Evolutionary conservation across 2,329 filamentous ascomycete genomes (phyloP).

Genomic region (Fusarium buxicola): DNA sequence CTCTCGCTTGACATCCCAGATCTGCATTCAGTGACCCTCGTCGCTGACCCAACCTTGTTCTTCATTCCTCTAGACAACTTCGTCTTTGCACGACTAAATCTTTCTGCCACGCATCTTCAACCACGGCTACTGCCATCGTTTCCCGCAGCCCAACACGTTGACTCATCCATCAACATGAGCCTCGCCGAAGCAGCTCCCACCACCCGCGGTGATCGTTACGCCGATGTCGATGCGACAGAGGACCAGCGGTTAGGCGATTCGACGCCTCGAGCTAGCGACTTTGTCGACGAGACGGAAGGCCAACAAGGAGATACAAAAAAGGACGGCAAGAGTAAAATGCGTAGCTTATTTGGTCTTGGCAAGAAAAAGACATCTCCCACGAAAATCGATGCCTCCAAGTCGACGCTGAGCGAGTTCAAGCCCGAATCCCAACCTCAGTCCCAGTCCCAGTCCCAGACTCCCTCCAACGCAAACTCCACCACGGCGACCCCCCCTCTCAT

Average conservation of each 20-base stretch:
- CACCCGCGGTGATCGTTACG: conserved; percentile 34
- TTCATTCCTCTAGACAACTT: conserved; percentile 20
- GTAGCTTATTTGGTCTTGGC: conserved; percentile 69
- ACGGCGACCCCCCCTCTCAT: conserved; percentile 50
- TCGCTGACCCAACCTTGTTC: conserved; percentile 30
- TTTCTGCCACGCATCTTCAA: background rate
- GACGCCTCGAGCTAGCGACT: conserved; percentile 50
- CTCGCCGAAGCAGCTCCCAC: conserved; percentile 45
- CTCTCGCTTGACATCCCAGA: conserved; percentile 30
- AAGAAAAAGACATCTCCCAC: conserved; percentile 64
- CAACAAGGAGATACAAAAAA: conserved; percentile 35
- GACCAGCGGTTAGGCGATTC: conserved; percentile 48
- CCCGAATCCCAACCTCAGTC: conserved; percentile 25
- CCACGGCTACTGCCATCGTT: conserved; percentile 2
- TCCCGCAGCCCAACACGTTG: background rate
- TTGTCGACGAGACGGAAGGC: conserved; percentile 56
- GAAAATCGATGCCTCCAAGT: conserved; percentile 27
- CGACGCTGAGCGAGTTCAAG: conserved; percentile 25
- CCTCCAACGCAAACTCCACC: conserved; percentile 52
- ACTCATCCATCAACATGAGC: conserved; percentile 43
- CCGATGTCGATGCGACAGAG: conserved; percentile 37
- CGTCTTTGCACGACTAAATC: conserved; percentile 11
- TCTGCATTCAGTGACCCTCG: conserved; percentile 30
- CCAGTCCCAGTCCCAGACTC: conserved; percentile 40
- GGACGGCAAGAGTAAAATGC: conserved; percentile 61